phyloP scores from a whole-genome alignment of 495 filamentous ascomycete species.

The Lophiotrema nucula region DNA sequence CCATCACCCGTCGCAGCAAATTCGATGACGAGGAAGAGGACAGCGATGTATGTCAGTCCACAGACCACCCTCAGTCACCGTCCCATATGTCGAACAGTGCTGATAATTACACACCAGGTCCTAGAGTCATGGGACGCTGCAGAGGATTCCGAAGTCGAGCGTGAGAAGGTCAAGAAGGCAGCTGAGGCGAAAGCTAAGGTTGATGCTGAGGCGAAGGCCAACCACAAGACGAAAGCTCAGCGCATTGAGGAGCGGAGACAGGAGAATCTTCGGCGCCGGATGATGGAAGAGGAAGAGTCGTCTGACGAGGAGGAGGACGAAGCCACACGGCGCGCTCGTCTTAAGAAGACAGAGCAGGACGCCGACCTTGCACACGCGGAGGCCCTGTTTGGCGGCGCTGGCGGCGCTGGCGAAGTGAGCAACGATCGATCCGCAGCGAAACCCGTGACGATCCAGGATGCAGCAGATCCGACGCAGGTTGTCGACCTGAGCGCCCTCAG shows the following conservation, averaged over 20 bases:
- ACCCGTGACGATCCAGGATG: conserved; percentile 64
- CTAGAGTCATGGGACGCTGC: conserved; percentile 97
- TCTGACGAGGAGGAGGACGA: conserved; percentile 69
- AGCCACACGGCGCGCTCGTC: conserved; percentile 64
- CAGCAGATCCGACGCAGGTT: conserved; percentile 68
- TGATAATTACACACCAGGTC: conserved; percentile 55
- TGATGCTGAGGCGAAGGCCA: conserved; percentile 84
- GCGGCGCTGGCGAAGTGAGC: conserved; percentile 65
- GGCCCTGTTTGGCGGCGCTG: conserved; percentile 86
- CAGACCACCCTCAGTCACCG: not conserved
- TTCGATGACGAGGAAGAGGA: conserved; percentile 92
- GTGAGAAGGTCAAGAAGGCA: conserved; percentile 86
- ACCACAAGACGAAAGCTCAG: conserved; percentile 86
- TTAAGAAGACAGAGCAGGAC: conserved; percentile 78
- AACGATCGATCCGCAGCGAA: conserved; percentile 46
- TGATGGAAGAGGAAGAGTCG: conserved; percentile 55
- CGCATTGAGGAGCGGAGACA: conserved; percentile 75
- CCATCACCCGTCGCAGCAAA: conserved; percentile 58
- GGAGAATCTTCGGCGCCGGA: conserved; percentile 47
- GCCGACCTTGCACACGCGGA: conserved; percentile 87
- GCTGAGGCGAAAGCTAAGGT: conserved; percentile 85
- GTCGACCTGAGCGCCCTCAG: conserved; percentile 76
- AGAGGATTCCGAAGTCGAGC: conserved; percentile 95
- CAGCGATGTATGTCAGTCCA: conserved; percentile 63
- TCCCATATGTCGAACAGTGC: conserved; percentile 1